Conservation (phyloP, 2,329 filamentous ascomycete species). For the Trichoderma polysporum region DNA sequence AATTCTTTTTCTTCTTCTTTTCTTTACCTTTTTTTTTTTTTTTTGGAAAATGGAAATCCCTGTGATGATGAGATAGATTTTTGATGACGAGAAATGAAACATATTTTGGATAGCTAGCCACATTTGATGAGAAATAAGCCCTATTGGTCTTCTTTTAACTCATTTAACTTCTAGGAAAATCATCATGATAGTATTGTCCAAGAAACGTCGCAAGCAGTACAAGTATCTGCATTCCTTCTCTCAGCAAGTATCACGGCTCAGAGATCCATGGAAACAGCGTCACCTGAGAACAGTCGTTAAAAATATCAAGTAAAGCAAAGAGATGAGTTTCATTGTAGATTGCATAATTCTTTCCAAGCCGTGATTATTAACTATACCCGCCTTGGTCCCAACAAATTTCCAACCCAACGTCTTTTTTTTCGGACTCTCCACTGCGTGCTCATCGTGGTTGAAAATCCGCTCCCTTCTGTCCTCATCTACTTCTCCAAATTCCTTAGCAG, state of each 20-base stretch:
- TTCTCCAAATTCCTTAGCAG: neutral
- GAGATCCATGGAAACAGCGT: too few species aligned
- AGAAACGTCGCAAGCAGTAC: neutral
- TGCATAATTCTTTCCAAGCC: neutral
- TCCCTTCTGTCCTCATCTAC: neutral
- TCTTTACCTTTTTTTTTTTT: neutral
- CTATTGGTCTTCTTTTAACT: neutral
- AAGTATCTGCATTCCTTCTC: too few species aligned
- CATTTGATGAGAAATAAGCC: neutral
- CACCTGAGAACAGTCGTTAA: too few species aligned
- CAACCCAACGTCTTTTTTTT: neutral
- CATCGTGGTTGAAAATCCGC: neutral
- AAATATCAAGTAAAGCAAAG: neutral
- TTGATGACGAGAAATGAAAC: neutral
- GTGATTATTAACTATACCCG: slow-evolving; percentile 9
- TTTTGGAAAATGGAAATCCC: neutral
- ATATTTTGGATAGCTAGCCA: too few species aligned
- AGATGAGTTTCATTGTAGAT: slow-evolving; percentile 1
- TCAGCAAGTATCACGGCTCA: neutral
- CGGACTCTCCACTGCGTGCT: neutral
- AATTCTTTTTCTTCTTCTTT: neutral
- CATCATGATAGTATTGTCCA: neutral
- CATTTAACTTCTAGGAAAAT: too few species aligned
- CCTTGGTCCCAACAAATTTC: neutral
- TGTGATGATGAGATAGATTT: neutral